These are phyloP conservation scores for Botrytis porri DNA, from an alignment of 2,329 filamentous ascomycete species.

Conservation along the genomic window DNA sequence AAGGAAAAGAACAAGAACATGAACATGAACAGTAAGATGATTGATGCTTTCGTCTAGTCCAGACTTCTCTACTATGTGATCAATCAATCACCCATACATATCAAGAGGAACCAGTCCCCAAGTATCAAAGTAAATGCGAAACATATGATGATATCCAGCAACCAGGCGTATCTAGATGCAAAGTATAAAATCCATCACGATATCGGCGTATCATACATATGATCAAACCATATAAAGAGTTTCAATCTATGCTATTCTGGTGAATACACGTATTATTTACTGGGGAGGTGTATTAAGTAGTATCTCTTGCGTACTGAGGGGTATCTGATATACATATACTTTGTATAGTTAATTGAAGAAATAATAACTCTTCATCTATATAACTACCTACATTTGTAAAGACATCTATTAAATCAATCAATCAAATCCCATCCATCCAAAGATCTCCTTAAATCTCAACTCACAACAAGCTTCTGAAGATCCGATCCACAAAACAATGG, in stretches of 20 bases:
- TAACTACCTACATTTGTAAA: background rate
- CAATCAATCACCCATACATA: background rate
- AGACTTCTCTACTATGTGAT: background rate
- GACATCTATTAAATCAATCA: background rate
- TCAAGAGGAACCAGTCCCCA: background rate
- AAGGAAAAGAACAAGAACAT: background rate
- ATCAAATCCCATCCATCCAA: background rate
- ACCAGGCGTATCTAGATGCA: background rate
- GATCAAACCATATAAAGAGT: background rate
- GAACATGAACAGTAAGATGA: background rate
- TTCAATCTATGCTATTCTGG: background rate
- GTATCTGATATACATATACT: background rate
- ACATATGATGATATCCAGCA: background rate
- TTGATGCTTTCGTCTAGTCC: background rate
- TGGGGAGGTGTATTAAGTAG: background rate
- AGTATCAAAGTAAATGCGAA: background rate
- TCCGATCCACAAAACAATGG: background rate
- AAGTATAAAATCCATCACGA: background rate
- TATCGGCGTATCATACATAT: background rate
- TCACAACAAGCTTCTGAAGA: slow-evolving; percentile 10
- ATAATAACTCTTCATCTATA: background rate
- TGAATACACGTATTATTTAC: background rate
- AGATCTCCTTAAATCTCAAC: background rate
- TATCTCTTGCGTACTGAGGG: background rate
- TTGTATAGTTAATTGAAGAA: too few relatives aligned